phyloP scores from a whole-genome alignment of 1,284 basidiomycete species.

The Pseudozyma flocculosa region DNA sequence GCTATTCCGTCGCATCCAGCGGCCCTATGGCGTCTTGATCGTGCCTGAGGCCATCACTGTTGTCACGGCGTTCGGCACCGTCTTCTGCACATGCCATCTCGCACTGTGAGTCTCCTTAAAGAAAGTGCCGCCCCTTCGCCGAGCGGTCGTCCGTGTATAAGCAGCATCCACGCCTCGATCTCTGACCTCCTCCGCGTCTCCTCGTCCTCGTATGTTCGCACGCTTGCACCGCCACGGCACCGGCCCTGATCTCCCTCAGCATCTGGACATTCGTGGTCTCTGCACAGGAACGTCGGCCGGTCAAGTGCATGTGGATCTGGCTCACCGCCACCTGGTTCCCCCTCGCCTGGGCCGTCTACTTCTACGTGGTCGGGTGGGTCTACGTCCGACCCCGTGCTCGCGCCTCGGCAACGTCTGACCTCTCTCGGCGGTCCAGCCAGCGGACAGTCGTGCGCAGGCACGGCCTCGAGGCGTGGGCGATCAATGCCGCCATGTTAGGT shows the following conservation, averaged over 20 bases:
- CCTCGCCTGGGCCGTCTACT: conserved; percentile 19
- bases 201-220: too few relatives aligned
- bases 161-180: too few relatives aligned
- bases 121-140: too few relatives aligned
- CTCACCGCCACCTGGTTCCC: conserved; percentile 19
- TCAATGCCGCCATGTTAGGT: conserved; percentile 15
- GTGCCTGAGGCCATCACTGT: conserved; percentile 25
- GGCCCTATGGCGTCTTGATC: conserved; percentile 21
- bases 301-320: conserved; percentile 17
- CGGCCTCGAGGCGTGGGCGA: too few relatives aligned
- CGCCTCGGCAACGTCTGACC: conserved; percentile 20
- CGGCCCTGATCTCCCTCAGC: too few relatives aligned
- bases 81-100: conserved; percentile 17
- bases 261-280: too few relatives aligned
- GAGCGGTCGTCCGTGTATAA: too few relatives aligned
- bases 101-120: conserved; percentile 23
- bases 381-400: conserved; percentile 23
- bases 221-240: too few relatives aligned
- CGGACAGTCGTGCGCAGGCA: too few relatives aligned
- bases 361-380: conserved; percentile 16
- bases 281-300: neutral
- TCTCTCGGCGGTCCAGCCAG: conserved; percentile 11
- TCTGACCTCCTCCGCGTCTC: too few relatives aligned
- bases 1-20: conserved; percentile 15
- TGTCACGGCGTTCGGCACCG: conserved; percentile 14